Evolutionary conservation across 2,329 filamentous ascomycete genomes (phyloP), one percentile per base, ranked within the genome.

Genomic region (Pezicula carpinea): DNA sequence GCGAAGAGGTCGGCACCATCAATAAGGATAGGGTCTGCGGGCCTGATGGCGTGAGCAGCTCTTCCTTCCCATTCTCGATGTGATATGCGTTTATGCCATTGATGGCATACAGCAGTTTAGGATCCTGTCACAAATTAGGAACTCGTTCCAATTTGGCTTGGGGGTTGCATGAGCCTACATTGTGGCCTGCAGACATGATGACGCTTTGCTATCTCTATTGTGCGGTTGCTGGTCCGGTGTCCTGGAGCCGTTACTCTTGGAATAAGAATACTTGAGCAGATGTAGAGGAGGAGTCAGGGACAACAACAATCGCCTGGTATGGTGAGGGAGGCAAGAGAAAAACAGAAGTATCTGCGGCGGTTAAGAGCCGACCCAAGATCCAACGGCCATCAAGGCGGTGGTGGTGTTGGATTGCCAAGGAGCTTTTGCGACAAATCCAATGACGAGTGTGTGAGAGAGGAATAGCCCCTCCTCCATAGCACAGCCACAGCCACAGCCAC

Each of bases 1-100:
- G 79, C 23, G 88, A 88, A 14, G 85, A 86, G 3, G 92, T 96
- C 6, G 92, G 92, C 15, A 97, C 92, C 92, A 97, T 97, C 59
- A 97, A 72, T 47, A 97, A 76, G 18, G 92, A 96, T 45, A 99
- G 76, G 0, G 91, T 96, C 71, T 96, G 90, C 15, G 90, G 85
- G 2, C 91, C 90, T 2, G 87, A 85, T 1, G 87, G 83, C 13
- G 89, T 97, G 60, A 99, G 82, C 13, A 81, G 78, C 47, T 85
- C 74, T 69, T 97, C 91, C 57, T 85, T 79, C 67, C 93, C 92
- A 77, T 95, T 81, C 66, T 89, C 82, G 51, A 97, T 82, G 64
- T 96, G 89, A 71, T 89, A 96, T 54, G 92, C 93, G 55, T 84
- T 85, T 62, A 99, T 92, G 71, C 89, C 89, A 56, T 85, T 82